Conservation (phyloP, 164 flowering plant species). For the Houttuynia cordata region DNA sequence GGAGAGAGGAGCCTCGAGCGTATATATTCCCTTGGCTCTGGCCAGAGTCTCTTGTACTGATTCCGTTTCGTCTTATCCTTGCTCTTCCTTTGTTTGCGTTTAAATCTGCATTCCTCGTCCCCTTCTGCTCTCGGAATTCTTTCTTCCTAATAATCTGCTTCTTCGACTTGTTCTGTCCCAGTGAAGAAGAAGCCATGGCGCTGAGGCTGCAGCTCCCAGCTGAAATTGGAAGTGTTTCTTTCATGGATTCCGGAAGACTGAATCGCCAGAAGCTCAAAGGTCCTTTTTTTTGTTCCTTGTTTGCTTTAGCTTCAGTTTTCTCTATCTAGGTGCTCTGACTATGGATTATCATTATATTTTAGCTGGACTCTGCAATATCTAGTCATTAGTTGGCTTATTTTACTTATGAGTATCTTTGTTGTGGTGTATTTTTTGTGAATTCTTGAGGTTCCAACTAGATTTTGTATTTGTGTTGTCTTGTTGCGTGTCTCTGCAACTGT, state of each 20-base stretch:
- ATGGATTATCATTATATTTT: background rate
- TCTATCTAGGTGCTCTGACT: background rate
- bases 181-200: background rate
- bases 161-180: background rate
- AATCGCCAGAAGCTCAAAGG: background rate
- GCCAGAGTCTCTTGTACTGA: background rate
- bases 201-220: conserved; percentile 1
- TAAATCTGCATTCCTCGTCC: background rate
- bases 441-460: background rate
- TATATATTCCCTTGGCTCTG: background rate
- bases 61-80: background rate
- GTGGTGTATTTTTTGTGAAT: background rate
- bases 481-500: background rate
- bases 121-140: background rate
- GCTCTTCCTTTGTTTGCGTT: background rate
- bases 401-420: background rate
- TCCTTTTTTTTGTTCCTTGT: background rate
- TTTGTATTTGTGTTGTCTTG: background rate
- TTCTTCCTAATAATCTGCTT: background rate
- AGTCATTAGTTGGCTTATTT: background rate
- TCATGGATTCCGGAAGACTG: background rate
- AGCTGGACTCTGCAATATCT: background rate
- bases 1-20: too few species aligned
- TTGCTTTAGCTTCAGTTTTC: background rate
- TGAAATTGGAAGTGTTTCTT: background rate